Evolutionary conservation across 495 filamentous ascomycete species (phyloP).

Genomic region (Chaetomidium leptoderma): DNA sequence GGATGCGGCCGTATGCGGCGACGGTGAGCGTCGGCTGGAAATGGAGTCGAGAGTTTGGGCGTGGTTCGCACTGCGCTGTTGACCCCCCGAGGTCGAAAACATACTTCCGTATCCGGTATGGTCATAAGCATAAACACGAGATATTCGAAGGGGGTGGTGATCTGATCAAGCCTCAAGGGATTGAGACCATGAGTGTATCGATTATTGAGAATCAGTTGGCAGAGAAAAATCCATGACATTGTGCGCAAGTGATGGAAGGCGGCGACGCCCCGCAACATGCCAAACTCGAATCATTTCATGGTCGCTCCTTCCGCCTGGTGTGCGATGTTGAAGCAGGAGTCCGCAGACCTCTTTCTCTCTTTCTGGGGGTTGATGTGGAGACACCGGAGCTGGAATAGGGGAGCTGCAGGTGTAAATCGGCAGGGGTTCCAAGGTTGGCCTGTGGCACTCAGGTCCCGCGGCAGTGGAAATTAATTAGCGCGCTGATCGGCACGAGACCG

Average conservation of each 20-base stretch:
- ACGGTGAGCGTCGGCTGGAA: not conserved
- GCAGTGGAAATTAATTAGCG: not conserved
- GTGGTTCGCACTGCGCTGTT: not conserved
- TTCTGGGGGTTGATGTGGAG: too few relatives aligned
- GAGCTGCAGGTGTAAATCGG: not conserved
- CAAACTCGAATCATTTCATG: not conserved
- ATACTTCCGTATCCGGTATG: slow-evolving; percentile 9
- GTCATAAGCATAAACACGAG: not conserved
- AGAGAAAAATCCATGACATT: not conserved
- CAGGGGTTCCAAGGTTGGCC: not conserved
- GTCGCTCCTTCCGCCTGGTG: slow-evolving; percentile 3
- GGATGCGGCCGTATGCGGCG: not conserved
- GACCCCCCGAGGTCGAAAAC: slow-evolving; percentile 1
- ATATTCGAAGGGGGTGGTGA: too few relatives aligned
- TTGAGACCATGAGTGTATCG: too few relatives aligned
- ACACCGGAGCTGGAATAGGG: not conserved
- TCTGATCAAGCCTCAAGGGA: too few relatives aligned
- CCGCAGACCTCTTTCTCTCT: too few relatives aligned
- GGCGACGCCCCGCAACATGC: not conserved
- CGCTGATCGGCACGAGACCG: too few relatives aligned
- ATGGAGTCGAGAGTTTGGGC: too few relatives aligned
- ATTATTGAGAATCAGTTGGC: too few relatives aligned
- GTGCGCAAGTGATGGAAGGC: not conserved
- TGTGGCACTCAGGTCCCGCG: not conserved
- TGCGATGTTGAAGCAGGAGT: not conserved